Evolutionary conservation across 306 rosid species (phyloP).

Genomic region (Citrullus amarus): DNA sequence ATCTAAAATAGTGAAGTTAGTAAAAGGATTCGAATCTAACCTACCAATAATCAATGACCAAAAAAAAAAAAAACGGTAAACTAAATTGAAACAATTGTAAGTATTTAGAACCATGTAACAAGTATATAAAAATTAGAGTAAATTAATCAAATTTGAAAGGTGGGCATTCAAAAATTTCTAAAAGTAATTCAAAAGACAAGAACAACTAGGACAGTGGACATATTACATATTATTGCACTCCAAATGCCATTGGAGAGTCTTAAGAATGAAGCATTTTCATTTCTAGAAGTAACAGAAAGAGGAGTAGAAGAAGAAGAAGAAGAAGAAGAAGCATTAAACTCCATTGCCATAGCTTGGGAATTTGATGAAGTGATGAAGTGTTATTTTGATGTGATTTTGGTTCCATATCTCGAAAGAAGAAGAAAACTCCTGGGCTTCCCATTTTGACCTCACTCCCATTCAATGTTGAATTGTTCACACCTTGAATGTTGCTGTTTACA

Average conservation of each 20-base stretch:
- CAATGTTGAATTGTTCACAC: constrained; percentile 24
- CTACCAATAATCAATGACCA: neutral
- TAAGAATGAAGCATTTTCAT: neutral
- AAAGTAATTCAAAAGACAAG: neutral
- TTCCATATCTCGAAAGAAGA: constrained; percentile 20
- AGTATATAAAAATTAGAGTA: too few species aligned
- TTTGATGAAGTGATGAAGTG: neutral
- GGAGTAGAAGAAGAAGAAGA: neutral
- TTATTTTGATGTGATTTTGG: neutral
- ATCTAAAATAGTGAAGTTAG: too few species aligned
- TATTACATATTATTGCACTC: neutral
- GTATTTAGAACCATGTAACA: too few species aligned
- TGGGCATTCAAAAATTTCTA: neutral
- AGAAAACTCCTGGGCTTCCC: constrained; percentile 39
- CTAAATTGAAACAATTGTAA: neutral
- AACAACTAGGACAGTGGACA: neutral
- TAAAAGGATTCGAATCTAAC: too few species aligned
- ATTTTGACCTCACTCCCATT: constrained; percentile 21
- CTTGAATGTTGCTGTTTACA: constrained; percentile 41
- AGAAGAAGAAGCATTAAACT: neutral
- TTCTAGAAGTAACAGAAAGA: neutral
- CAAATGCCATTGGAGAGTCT: neutral
- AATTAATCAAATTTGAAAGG: too few species aligned
- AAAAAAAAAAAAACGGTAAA: too few species aligned
- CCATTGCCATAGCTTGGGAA: neutral